These are phyloP conservation scores for Stereocaulon alpinum DNA, from an alignment of 495 filamentous ascomycete species.

Conservation along the genomic window DNA sequence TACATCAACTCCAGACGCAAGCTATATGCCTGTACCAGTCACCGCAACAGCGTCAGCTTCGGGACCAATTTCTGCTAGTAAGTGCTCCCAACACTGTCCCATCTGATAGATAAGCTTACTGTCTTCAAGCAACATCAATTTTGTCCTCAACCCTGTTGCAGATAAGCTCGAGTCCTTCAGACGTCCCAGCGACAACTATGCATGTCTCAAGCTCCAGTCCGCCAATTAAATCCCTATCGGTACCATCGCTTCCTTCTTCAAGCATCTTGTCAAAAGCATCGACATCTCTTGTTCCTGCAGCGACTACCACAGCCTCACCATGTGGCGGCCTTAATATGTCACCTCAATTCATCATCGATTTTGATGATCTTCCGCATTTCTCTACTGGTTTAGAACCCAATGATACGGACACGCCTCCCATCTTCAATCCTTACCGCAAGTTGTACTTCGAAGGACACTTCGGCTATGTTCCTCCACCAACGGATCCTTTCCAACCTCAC, in stretches of 20 bases:
- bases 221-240: not conserved
- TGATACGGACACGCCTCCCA: conserved; percentile 27
- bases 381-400: conserved; percentile 14
- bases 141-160: not conserved
- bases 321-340: not conserved
- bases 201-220: not conserved
- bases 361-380: conserved; percentile 26
- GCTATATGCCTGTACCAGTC: not conserved
- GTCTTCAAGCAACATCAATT: not conserved
- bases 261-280: not conserved
- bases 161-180: not conserved
- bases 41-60: not conserved
- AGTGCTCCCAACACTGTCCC: not conserved
- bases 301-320: conserved; percentile 6
- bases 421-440: conserved; percentile 37
- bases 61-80: not conserved
- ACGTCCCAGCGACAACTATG: not conserved
- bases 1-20: not conserved
- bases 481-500: conserved; percentile 30
- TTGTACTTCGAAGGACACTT: conserved; percentile 30
- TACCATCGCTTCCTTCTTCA: not conserved
- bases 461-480: conserved; percentile 32
- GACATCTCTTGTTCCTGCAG: not conserved
- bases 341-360: conserved; percentile 13
- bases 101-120: not conserved